These are phyloP conservation scores for Endoconidiophora polonica DNA, from an alignment of 2,329 filamentous ascomycete genomes.

Conservation along the genomic window DNA sequence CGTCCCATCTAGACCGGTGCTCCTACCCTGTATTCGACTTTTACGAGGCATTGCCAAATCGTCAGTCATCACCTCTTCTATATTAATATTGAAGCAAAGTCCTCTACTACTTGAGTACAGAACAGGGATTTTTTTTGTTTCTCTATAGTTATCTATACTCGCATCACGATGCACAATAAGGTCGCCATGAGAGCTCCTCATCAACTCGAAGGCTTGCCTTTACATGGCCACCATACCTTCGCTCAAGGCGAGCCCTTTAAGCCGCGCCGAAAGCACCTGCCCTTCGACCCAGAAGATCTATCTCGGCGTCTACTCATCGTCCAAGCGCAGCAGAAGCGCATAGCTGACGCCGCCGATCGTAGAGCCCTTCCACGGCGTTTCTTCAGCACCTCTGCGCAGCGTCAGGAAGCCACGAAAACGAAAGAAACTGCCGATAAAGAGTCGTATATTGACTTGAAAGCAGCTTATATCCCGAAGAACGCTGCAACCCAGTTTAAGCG, in stretches of 20 bases:
- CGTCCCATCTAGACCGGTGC: too few relatives aligned
- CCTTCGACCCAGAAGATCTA: conserved; percentile 39
- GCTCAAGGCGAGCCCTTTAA: conserved; percentile 15
- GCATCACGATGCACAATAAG: not conserved
- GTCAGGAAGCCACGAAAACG: conserved; percentile 13
- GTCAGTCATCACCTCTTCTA: too few relatives aligned
- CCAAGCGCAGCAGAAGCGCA: conserved; percentile 31
- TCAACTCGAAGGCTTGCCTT: not conserved
- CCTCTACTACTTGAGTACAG: too few relatives aligned
- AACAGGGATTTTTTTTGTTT: too few relatives aligned
- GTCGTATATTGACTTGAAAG: conserved; percentile 11
- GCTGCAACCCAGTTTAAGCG: conserved; percentile 38
- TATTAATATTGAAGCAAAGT: too few relatives aligned
- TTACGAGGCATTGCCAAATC: too few relatives aligned
- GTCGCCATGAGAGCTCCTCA: conserved; percentile 8
- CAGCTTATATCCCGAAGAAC: conserved; percentile 31
- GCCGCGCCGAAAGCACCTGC: conserved; percentile 15
- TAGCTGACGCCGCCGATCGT: conserved; percentile 17
- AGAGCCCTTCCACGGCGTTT: conserved; percentile 8
- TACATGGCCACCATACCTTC: conserved; percentile 7
- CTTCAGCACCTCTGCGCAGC: conserved; percentile 1
- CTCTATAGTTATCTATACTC: too few relatives aligned
- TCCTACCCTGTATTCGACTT: too few relatives aligned
- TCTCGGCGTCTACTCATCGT: conserved; percentile 34
- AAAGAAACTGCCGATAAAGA: too few relatives aligned